Conservation (phyloP, 345 rosid genomes). For the Euphorbia pulcherrima region DNA sequence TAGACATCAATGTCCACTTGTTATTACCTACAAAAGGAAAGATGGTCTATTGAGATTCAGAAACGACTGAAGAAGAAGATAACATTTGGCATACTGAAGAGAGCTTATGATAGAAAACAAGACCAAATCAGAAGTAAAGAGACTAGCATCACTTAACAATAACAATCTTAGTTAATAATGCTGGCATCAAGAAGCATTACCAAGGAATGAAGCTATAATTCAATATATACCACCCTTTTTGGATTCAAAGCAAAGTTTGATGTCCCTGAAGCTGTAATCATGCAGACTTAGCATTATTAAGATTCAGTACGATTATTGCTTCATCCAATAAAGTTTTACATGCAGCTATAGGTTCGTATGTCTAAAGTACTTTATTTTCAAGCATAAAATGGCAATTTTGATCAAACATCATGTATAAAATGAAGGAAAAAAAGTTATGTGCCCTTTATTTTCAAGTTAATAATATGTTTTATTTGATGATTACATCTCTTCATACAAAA, state of each 20-base stretch:
- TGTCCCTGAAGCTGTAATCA: slow-evolving; percentile 10
- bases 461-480: slow-evolving; percentile 14
- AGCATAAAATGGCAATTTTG: background rate
- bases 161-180: slow-evolving; percentile 2
- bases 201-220: slow-evolving; percentile 12
- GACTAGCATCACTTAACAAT: slow-evolving; percentile 3
- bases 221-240: background rate
- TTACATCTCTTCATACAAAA: slow-evolving; percentile 10
- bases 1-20: background rate
- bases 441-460: slow-evolving; percentile 16
- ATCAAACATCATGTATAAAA: background rate
- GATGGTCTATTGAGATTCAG: background rate
- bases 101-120: slow-evolving; percentile 1
- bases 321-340: slow-evolving; percentile 1
- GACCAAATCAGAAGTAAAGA: background rate
- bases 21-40: background rate
- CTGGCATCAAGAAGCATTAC: slow-evolving; percentile 10
- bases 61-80: background rate
- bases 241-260: slow-evolving; percentile 2
- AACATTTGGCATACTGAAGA: background rate
- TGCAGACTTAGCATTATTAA: slow-evolving; percentile 9
- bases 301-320: slow-evolving; percentile 2
- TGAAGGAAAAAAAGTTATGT: background rate
- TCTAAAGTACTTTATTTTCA: background rate
- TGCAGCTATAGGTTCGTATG: too few species aligned